A percentile compares a stretch with the other conserved stretches of the same genome.
Conservation (phyloP, 2,329 filamentous ascomycete species). For the Aspergillus melleus region DNA sequence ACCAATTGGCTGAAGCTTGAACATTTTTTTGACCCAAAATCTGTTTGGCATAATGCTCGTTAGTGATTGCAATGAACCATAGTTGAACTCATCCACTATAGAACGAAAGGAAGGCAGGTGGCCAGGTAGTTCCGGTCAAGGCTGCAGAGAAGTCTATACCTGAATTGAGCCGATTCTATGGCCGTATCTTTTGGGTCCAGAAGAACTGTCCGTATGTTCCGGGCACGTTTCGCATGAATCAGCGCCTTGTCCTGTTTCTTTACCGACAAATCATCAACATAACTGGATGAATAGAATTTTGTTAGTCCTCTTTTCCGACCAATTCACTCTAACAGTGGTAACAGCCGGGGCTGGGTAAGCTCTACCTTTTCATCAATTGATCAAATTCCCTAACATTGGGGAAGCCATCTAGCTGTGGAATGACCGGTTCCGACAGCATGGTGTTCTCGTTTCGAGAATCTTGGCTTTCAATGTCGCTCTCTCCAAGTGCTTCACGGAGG, state of each 20-base stretch:
- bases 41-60: conserved; percentile 24
- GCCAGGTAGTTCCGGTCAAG: background rate
- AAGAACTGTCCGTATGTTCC: conserved; percentile 49
- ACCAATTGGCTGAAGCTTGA: conserved; percentile 46
- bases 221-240: conserved; percentile 49
- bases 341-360: background rate
- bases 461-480: conserved; percentile 45
- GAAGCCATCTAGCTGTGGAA: conserved; percentile 46
- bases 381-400: conserved; percentile 49
- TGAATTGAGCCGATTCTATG: conserved; percentile 52
- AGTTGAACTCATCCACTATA: background rate
- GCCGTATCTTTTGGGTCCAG: conserved; percentile 52
- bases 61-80: background rate
- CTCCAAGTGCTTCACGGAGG: conserved; percentile 35
- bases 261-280: conserved; percentile 50
- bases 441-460: conserved; percentile 45
- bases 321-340: background rate
- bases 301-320: background rate
- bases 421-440: conserved; percentile 46
- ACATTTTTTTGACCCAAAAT: conserved; percentile 57
- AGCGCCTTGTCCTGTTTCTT: conserved; percentile 55
- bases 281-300: conserved; percentile 34
- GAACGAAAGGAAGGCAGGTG: background rate
- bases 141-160: conserved; percentile 31
- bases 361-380: conserved; percentile 46